Evolutionary conservation across 129 eudicot genomes (phyloP), one percentile per base, ranked within the genome.

Genomic region (Flaveria bidentis): DNA sequence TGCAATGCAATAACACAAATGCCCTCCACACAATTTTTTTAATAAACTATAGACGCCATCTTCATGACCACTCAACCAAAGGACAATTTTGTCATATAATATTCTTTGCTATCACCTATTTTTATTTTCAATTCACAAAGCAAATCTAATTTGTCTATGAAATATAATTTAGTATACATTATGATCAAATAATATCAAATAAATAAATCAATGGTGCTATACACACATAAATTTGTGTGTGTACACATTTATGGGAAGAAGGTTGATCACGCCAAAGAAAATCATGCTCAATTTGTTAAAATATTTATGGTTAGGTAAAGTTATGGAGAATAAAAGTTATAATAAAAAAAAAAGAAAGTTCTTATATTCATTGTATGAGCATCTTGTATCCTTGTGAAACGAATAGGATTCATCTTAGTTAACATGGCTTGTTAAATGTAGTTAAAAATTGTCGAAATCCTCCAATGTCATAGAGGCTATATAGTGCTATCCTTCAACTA

Each of bases 21-120:
- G 69, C 83, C 69, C 83, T 80, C 83, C 79, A 80, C 79, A 80
- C 83, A 80, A 36, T n/a, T 65, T 78, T 73, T 42, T 56, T 78
- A 73, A 72, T 80, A 64, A 73, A 80, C 23, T 72, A 79, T 41
- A 51, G 47, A 41, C 46, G 47, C 67, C 80, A 67, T 67, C 18
- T 63, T 45, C 66, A 71, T 49, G 78, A 79, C 73, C 72, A 63
- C 72, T 46, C 73, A 39, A 36, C 17, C 36, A 12, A 62, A 79
- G 65, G 44, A 17, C 53, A 72, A 36, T 72, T 50, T 79, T 33
- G 36, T 63, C 78, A 51, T 79, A 51, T 23, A 5, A 26, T 63
- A 51, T 71, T 30, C 76, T 62, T 41, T 16, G 61, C 12, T 47
- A 60, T 71, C 77, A 30, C 2, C 4, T 2, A 55, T 55, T 55